phyloP scores from a whole-genome alignment of 2,329 filamentous ascomycete species.

The Gyromitra esculenta region DNA sequence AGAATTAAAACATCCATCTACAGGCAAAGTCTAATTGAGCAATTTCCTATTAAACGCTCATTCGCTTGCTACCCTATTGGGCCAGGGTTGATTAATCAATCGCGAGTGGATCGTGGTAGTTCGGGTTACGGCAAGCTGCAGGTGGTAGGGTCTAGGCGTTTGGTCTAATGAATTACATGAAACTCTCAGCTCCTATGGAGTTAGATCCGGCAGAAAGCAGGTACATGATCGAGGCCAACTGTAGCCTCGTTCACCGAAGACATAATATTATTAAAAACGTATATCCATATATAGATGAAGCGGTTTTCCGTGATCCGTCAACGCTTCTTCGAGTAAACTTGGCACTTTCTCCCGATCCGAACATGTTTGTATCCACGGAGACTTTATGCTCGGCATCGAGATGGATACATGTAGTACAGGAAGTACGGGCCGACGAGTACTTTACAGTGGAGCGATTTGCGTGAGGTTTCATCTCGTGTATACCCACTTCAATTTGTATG shows the following conservation, averaged over 20 bases:
- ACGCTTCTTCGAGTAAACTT: not conserved
- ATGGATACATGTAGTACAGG: not conserved
- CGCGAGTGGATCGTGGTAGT: too few species aligned
- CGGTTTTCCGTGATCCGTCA: too few species aligned
- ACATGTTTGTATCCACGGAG: not conserved
- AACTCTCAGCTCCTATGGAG: not conserved
- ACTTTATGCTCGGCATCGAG: not conserved
- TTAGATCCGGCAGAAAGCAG: not conserved
- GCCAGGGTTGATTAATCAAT: too few species aligned
- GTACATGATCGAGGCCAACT: not conserved
- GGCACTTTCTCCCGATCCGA: not conserved
- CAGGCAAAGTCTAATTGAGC: too few species aligned
- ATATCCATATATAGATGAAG: too few species aligned
- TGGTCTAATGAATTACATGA: not conserved
- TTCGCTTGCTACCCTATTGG: too few species aligned
- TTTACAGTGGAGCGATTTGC: not conserved
- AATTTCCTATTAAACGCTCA: too few species aligned
- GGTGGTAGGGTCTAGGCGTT: not conserved
- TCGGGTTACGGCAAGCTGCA: not conserved
- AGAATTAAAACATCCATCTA: too few species aligned
- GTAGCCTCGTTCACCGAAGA: not conserved
- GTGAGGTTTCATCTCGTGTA: constrained; percentile 5
- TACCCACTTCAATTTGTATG: not conserved
- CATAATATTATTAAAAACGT: too few species aligned
- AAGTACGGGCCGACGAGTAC: not conserved